These are phyloP conservation scores for Anthracocystis panici-leucophaei DNA, from an alignment of 1,284 basidiomycete species.

Conservation along the genomic window DNA sequence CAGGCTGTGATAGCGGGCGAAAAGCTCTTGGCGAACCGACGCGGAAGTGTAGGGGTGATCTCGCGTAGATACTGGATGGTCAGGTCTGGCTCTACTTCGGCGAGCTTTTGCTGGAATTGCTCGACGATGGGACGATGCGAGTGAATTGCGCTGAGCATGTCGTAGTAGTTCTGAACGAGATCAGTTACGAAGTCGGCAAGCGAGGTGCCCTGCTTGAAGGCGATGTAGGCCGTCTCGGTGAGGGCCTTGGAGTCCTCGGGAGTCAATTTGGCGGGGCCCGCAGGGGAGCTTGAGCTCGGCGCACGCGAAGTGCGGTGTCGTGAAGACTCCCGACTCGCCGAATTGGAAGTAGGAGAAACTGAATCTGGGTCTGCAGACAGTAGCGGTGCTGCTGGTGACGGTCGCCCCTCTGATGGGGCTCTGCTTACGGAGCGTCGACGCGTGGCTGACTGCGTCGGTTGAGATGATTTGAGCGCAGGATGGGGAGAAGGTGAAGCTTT, in stretches of 20 bases:
- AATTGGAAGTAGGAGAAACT: not conserved
- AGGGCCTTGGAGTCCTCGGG: conserved; percentile 5
- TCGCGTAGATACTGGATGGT: conserved; percentile 8
- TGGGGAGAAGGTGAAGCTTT: conserved; percentile 11
- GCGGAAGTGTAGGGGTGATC: conserved; percentile 8
- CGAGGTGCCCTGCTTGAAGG: conserved; percentile 3
- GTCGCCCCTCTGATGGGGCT: not conserved
- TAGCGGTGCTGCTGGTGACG: conserved; percentile 1
- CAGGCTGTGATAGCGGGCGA: conserved; percentile 8
- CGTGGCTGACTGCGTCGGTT: not conserved
- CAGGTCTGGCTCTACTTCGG: not conserved
- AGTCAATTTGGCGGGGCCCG: conserved; percentile 1
- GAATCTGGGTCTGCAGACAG: not conserved
- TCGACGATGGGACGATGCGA: conserved; percentile 3
- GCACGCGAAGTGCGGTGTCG: conserved; percentile 1
- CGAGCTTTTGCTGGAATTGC: conserved; percentile 13
- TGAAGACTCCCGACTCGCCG: conserved; percentile 7
- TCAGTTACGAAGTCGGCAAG: conserved; percentile 13
- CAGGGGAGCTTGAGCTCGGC: conserved; percentile 8
- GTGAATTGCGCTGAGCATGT: not conserved
- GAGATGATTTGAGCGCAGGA: conserved; percentile 8
- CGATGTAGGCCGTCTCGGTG: not conserved
- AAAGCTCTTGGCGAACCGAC: conserved; percentile 3
- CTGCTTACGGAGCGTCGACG: conserved; percentile 16
- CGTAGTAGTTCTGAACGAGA: conserved; percentile 8